Evolutionary conservation across 164 flowering plant genomes (phyloP).

Genomic region (Piper betle): DNA sequence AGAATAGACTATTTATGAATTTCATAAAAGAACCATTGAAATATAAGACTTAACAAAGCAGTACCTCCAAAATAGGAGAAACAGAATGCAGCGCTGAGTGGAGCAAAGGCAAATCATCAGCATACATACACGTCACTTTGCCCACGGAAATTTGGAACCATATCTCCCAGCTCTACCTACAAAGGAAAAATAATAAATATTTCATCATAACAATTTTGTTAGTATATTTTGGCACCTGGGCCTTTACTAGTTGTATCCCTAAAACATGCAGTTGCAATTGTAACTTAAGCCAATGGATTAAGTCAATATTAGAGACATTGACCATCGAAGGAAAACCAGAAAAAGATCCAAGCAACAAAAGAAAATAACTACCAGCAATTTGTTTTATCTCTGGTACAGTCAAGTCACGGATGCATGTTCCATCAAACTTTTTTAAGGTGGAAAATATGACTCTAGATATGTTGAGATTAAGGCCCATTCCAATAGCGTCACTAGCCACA

Average conservation of each 20-base stretch:
- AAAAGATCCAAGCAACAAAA: not conserved
- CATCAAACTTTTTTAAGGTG: slow-evolving; percentile 72
- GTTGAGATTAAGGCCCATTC: slow-evolving; percentile 97
- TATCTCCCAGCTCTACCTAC: slow-evolving; percentile 96
- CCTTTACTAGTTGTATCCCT: no score
- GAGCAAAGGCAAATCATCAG: slow-evolving; percentile 65
- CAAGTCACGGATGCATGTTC: slow-evolving; percentile 48
- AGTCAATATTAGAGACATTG: not conserved
- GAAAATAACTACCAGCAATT: slow-evolving; percentile 59
- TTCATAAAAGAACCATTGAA: not conserved
- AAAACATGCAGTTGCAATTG: not conserved
- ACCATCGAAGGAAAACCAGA: not conserved
- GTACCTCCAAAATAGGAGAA: slow-evolving; percentile 80
- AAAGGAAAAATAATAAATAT: slow-evolving; percentile 5
- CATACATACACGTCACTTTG: slow-evolving; percentile 77
- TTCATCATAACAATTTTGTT: not conserved
- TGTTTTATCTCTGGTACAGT: slow-evolving; percentile 86
- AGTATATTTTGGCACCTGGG: no score
- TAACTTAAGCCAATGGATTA: not conserved
- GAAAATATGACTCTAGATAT: slow-evolving; percentile 89
- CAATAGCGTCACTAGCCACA: slow-evolving; percentile 98
- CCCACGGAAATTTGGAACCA: slow-evolving; percentile 86
- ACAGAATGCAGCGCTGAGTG: slow-evolving; percentile 62
- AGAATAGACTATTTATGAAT: not conserved
- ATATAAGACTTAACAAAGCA: not conserved